These are phyloP conservation scores for Miscanthus lutarioriparius DNA, from an alignment of 176 grass and related monocot genomes.

Conservation along the genomic window DNA sequence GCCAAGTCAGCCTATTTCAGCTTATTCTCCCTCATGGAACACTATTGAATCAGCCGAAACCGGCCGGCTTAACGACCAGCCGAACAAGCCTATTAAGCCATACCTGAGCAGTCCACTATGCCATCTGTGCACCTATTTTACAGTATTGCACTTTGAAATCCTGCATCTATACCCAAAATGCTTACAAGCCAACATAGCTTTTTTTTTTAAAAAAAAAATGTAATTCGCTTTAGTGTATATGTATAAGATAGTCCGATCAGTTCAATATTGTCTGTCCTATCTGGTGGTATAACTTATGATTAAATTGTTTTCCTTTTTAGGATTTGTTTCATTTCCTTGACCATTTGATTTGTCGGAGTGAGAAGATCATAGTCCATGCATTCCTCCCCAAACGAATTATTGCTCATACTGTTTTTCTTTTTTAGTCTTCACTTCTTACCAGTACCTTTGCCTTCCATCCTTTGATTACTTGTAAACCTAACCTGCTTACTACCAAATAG, in stretches of 20 bases:
- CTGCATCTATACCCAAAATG: constrained; percentile 8
- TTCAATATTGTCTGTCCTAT: background rate
- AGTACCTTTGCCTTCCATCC: background rate
- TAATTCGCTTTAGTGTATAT: background rate
- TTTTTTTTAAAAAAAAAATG: background rate
- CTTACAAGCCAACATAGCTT: background rate
- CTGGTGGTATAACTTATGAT: background rate
- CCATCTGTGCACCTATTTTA: background rate
- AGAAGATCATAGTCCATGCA: background rate
- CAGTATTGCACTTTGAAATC: background rate
- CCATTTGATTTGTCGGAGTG: background rate
- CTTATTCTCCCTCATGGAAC: too few relatives aligned
- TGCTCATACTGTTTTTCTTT: background rate
- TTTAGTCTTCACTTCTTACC: background rate
- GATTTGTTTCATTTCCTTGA: background rate
- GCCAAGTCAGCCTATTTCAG: too few relatives aligned
- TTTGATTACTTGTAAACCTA: background rate
- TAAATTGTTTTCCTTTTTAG: background rate
- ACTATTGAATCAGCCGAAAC: too few relatives aligned
- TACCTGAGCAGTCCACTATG: constrained; percentile 3
- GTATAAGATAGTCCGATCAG: background rate
- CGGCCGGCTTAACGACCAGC: too few relatives aligned
- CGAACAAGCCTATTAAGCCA: too few relatives aligned
- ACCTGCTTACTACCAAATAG: background rate
- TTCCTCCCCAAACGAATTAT: background rate